Evolutionary conservation across 2,329 filamentous ascomycete genomes (phyloP), one percentile per base, ranked within the genome.

Genomic region (Claviceps paspali): DNA sequence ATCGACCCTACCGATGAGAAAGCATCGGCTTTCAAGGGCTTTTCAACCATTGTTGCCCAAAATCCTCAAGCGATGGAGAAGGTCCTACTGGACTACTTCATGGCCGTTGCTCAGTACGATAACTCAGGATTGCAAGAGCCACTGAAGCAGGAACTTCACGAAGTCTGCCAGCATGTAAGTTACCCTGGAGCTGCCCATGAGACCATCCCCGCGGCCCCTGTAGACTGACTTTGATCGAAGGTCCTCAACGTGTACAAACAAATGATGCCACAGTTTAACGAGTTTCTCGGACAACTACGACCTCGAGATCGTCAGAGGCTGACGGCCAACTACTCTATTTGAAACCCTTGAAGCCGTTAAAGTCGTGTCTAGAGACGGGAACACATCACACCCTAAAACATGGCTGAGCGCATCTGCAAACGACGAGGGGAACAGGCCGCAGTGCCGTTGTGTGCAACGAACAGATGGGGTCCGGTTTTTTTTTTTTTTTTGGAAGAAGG

Each of bases 1-100:
- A 80, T 96, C 23, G 80, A 85, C 36, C 79, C 83, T 51, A 88
- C 85, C 2, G 83, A 93, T 42, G 91, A 98, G 60, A 98, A 98
- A 62, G 85, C 82, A 1, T 87, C 87, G 19, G 88, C 91, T 0
- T 84, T 96, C 56, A 77, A 84, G 50, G 91, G 91, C 0, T 95
- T 98, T 61, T 82, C 83, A 38, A 70, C 81, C 47, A 72, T 93
- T 33, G 82, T 96, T 3, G 72, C 82, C 43, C 75, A 77, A 52
- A 96, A 96, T 51, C 91, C 91, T 1, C 75, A 86, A 52, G 85
- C 86, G 2, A 88, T 98, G 75, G 91, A 96, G 60, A 79, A 79
- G 47, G 82, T 78, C 40, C 66, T 98, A 29, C 67, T 80, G 26
- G 73, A 81, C 39, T 92, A 91, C 60, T 93, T 98, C 56, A 71